Base-by-base conservation (phyloP, 441 rosid species). In the Melastoma candidum region DNA sequence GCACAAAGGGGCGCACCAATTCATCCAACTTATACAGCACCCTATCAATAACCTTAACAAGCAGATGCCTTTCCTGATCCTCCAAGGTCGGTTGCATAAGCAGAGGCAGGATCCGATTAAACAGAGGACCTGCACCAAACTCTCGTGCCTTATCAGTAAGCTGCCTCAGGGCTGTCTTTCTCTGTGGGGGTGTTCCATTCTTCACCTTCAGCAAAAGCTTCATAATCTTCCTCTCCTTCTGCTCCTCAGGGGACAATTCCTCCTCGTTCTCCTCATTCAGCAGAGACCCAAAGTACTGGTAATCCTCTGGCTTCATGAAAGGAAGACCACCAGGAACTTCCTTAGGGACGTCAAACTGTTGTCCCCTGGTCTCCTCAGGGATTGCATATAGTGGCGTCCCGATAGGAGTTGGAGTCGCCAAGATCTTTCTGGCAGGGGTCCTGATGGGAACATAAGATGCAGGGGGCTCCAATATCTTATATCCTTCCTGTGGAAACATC, bases 51-150 rank as follows among this genome's bases (percentile, higher is more conserved):
- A 92, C 95, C 82, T 92, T 92, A 36, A 88, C 98, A 68, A 92
- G 72, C 63, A 88, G 97, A 81, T 92, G 98, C 73, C 98, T 82
- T 75, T 92, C 98, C 62, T 92, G 97, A 71, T 92, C 98, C 71
- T 92, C 97, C 75, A 92, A 67, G 44, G 97, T 85, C 10, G 89
- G 94, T 68, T 92, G 97, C 98, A 92, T 92, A 57, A 92, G 97
- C 71, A 92, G 49, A 0, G 97, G 97, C 70, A 88, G 64, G 50
- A 92, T 92, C 59, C 80, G 73, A 69, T 85, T 82, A 53, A 92
- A 92, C 78, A 92, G 74, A 14, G 98, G 92, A 51, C 93, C 93
- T 51, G 98, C 97, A 59, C 98, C 97, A 65, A 92, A 80, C 58
- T 92, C 98, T 64, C 97, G 78, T 0, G 98, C 95, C 79, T 92